A percentile compares a stretch with the other conserved stretches of the same genome.
phyloP scores from a whole-genome alignment of 164 flowering plant species.

The Tinospora cordifolia region DNA sequence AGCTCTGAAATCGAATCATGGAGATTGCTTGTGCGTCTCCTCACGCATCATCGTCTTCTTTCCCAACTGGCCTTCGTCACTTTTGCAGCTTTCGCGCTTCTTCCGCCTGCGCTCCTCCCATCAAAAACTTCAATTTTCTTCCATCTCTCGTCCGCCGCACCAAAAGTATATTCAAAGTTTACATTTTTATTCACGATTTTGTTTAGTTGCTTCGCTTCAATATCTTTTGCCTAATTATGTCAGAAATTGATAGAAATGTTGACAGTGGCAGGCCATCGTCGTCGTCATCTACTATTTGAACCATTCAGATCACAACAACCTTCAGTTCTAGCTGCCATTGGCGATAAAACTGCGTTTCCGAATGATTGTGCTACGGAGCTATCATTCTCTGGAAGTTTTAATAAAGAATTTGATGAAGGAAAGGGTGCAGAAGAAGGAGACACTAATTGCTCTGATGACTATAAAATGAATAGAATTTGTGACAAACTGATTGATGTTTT shows the following conservation, averaged over 20 bases:
- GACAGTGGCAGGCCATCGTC: conserved; percentile 10
- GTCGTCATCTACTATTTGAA: conserved; percentile 1
- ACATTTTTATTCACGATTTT: no score
- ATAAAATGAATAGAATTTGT: conserved; percentile 59
- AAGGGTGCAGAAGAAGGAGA: conserved; percentile 22
- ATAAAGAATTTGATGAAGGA: conserved; percentile 13
- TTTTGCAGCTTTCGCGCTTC: neutral
- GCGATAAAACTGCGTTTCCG: conserved; percentile 30
- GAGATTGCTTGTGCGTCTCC: conserved; percentile 9
- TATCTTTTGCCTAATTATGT: no score
- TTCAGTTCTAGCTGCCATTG: conserved; percentile 20
- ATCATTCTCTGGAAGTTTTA: conserved; percentile 13
- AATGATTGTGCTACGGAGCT: conserved; percentile 24
- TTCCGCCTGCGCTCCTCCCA: neutral
- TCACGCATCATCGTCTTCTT: neutral
- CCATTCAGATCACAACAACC: conserved; percentile 8
- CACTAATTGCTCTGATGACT: conserved; percentile 24
- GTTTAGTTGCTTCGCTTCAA: neutral
- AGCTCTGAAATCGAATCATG: neutral
- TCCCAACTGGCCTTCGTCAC: neutral
- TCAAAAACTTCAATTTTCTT: neutral
- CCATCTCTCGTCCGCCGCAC: neutral
- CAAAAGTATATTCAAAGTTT: neutral
- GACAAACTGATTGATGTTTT: conserved; percentile 82
- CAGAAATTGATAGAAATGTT: conserved; percentile 3